phyloP scores from a whole-genome alignment of 306 rosid genomes.

The Quercus engelmannii region DNA sequence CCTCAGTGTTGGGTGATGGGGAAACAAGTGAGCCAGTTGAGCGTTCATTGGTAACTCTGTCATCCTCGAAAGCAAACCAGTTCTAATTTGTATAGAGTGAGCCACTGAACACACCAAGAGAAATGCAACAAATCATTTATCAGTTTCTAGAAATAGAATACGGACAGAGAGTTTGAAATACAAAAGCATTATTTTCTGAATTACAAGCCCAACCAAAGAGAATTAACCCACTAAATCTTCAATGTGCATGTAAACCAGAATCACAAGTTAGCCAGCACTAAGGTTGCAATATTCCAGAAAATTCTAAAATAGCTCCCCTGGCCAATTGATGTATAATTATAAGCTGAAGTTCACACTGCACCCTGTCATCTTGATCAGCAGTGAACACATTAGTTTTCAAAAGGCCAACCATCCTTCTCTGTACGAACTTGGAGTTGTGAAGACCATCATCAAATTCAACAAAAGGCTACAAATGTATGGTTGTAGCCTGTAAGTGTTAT shows the following conservation, averaged over 20 bases:
- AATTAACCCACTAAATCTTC: not conserved
- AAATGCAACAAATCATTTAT: conserved; percentile 1
- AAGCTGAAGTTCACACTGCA: not conserved
- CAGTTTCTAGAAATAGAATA: not conserved
- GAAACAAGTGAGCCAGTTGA: conserved; percentile 65
- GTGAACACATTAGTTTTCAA: not conserved
- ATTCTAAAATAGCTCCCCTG: not conserved
- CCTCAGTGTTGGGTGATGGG: conserved; percentile 67
- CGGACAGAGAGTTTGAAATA: not conserved
- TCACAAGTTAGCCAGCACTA: not conserved
- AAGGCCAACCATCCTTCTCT: not conserved
- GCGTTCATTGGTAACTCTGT: conserved; percentile 54
- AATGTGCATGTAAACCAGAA: not conserved
- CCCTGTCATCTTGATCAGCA: not conserved
- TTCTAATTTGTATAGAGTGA: conserved; percentile 93
- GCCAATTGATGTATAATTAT: not conserved
- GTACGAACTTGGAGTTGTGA: not conserved
- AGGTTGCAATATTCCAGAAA: not conserved
- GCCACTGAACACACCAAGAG: conserved; percentile 51
- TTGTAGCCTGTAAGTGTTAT: conserved; percentile 36
- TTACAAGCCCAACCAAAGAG: not conserved
- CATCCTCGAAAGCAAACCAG: conserved; percentile 98
- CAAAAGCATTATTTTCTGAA: not conserved
- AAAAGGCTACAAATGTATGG: not conserved
- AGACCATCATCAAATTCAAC: not conserved